Percentiles rank a stretch among this genome's conserved stretches.
Evolutionary conservation across 768 basidiomycete species (phyloP).

Genomic region (Pulveroboletus sp.): DNA sequence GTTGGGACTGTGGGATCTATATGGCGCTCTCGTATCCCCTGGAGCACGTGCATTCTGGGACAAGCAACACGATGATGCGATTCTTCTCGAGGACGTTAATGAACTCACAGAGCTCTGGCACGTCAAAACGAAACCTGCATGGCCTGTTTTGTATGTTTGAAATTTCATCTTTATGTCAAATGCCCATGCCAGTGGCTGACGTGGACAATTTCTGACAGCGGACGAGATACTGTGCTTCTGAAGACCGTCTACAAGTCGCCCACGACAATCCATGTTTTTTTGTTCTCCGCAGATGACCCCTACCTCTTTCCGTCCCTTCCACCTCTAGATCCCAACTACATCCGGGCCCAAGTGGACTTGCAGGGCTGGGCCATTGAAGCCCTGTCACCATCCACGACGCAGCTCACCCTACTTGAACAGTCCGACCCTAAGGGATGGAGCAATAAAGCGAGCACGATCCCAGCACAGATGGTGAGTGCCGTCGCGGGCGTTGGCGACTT

Average conservation of each 20-base stretch:
- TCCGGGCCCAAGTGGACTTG: slow-evolving; percentile 94
- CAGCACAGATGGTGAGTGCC: slow-evolving; percentile 86
- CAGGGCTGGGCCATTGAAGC: slow-evolving; percentile 98
- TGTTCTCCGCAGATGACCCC: slow-evolving; percentile 88
- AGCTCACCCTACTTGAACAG: slow-evolving; percentile 91
- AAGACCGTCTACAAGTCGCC: slow-evolving; percentile 98
- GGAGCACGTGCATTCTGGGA: slow-evolving; percentile 86
- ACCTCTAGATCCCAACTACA: slow-evolving; percentile 65
- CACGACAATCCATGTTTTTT: slow-evolving; percentile 90
- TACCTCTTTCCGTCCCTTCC: slow-evolving; percentile 77
- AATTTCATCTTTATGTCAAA: slow-evolving; percentile 7
- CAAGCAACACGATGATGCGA: slow-evolving; percentile 82
- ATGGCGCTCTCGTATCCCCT: slow-evolving; percentile 79
- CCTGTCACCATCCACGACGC: slow-evolving; percentile 90
- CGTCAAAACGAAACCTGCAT: slow-evolving; percentile 83
- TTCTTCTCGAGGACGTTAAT: slow-evolving; percentile 82
- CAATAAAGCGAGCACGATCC: slow-evolving; percentile 82
- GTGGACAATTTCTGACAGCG: slow-evolving; percentile 43
- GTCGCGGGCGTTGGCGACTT: slow-evolving; percentile 93
- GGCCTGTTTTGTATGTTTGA: slow-evolving; percentile 83
- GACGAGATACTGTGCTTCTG: slow-evolving; percentile 84
- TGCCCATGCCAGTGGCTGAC: background rate
- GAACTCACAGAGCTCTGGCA: slow-evolving; percentile 93
- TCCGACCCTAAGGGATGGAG: slow-evolving; percentile 98
- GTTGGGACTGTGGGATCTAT: slow-evolving; percentile 92